phyloP scores from a whole-genome alignment of 768 basidiomycete species.

The Phaeotremella fagi region DNA sequence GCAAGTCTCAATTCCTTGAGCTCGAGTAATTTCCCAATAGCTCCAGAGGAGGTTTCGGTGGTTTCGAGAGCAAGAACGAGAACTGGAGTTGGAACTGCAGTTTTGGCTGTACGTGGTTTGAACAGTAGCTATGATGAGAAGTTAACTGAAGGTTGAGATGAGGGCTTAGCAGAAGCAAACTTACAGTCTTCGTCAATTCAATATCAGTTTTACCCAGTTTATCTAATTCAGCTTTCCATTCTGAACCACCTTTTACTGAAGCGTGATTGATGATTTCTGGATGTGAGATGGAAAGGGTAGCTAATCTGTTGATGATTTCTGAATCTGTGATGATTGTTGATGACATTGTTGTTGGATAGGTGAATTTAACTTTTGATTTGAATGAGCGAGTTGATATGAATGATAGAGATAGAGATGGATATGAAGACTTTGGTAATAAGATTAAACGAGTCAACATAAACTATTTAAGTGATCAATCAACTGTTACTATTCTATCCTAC shows the following conservation, averaged over 20 bases:
- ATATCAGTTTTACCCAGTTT: constrained; percentile 29
- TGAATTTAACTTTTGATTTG: background rate
- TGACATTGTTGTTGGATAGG: constrained; percentile 25
- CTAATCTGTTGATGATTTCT: constrained; percentile 33
- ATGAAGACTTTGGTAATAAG: too few species aligned
- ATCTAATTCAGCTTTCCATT: constrained; percentile 71
- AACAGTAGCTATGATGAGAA: constrained; percentile 61
- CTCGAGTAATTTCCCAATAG: constrained; percentile 62
- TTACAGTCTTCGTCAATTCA: constrained; percentile 42
- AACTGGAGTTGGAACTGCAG: constrained; percentile 74
- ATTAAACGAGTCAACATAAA: too few species aligned
- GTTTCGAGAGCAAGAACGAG: constrained; percentile 78
- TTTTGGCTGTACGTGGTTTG: constrained; percentile 95
- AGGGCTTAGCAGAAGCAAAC: constrained; percentile 7
- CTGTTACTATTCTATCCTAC: too few species aligned
- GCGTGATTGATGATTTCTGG: constrained; percentile 56
- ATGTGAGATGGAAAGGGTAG: constrained; percentile 28
- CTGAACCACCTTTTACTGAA: constrained; percentile 62
- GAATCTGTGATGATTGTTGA: constrained; percentile 21
- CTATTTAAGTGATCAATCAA: too few species aligned
- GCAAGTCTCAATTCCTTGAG: constrained; percentile 84
- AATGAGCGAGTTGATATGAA: too few species aligned
- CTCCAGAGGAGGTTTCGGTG: constrained; percentile 73
- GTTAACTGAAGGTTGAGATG: constrained; percentile 4
- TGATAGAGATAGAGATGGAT: too few species aligned